A percentile compares a stretch with the other conserved stretches of the same genome.
Conservation (phyloP, 441 rosid genomes). For the Sinapis alba region DNA sequence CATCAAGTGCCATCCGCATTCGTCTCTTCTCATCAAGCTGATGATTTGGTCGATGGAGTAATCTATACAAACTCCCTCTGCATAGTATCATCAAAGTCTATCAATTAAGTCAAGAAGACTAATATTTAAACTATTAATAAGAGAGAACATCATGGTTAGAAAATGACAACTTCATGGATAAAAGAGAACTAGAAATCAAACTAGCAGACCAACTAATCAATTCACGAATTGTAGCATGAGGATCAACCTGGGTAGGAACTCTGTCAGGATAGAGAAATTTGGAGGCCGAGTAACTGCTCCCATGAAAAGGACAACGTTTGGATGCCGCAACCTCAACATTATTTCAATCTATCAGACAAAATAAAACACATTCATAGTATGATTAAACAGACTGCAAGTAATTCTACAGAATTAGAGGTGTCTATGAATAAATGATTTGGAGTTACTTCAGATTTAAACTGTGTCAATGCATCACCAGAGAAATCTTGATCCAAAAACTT, state of each 20-base stretch:
- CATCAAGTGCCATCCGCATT: slow-evolving; percentile 96
- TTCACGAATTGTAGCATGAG: slow-evolving; percentile 12
- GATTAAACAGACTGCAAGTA: slow-evolving; percentile 13
- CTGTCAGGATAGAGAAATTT: slow-evolving; percentile 91
- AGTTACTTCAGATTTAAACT: slow-evolving; percentile 86
- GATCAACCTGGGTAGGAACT: slow-evolving; percentile 88
- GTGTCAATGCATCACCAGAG: slow-evolving; percentile 86
- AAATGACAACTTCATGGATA: slow-evolving; percentile 7
- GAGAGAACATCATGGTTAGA: slow-evolving; percentile 1
- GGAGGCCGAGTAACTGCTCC: slow-evolving; percentile 97
- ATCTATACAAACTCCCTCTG: slow-evolving; percentile 95
- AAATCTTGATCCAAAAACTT: slow-evolving; percentile 94
- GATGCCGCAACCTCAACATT: slow-evolving; percentile 96
- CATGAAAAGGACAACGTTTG: slow-evolving; percentile 98
- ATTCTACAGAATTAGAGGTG: slow-evolving; percentile 7
- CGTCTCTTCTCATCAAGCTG: slow-evolving; percentile 87
- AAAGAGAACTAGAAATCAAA: neutral
- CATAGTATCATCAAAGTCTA: slow-evolving; percentile 21
- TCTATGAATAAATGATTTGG: slow-evolving; percentile 23
- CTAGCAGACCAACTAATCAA: neutral
- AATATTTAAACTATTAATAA: neutral
- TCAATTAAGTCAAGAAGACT: neutral
- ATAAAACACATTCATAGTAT: slow-evolving; percentile 18
- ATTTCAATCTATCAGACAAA: slow-evolving; percentile 73
- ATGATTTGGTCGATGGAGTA: slow-evolving; percentile 82